phyloP scores from a whole-genome alignment of 2,329 filamentous ascomycete species.

The Trichophyton verrucosum region DNA sequence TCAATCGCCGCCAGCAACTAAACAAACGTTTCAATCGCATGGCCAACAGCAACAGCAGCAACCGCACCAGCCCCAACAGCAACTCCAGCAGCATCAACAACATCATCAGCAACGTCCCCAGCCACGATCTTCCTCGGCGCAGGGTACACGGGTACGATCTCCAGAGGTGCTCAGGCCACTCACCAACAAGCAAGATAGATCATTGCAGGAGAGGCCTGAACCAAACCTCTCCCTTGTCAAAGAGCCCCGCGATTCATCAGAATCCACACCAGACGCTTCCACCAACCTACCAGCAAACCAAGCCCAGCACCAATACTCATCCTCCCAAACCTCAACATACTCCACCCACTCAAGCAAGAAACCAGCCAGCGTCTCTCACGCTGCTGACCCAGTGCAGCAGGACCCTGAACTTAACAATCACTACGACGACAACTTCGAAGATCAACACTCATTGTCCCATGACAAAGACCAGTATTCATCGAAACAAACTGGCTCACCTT shows the following conservation, averaged over 20 bases:
- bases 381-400: background rate
- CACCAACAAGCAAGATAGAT: background rate
- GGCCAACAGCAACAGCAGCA: background rate
- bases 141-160: background rate
- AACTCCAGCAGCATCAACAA: background rate
- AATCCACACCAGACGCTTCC: background rate
- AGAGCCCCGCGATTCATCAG: background rate
- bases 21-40: background rate
- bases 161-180: constrained; percentile 1
- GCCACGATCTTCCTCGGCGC: background rate
- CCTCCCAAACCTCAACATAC: background rate
- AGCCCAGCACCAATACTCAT: background rate
- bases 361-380: background rate
- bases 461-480: background rate
- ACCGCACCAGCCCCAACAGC: background rate
- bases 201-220: background rate
- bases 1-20: background rate
- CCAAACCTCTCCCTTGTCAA: background rate
- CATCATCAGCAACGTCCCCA: background rate
- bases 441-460: background rate
- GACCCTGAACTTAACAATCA: background rate
- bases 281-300: background rate
- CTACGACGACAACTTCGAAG: background rate
- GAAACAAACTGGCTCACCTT: background rate
- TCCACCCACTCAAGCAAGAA: background rate